Evolutionary conservation across 2,329 filamentous ascomycete genomes (phyloP).

Genomic region (Pestalotiopsis sp.): DNA sequence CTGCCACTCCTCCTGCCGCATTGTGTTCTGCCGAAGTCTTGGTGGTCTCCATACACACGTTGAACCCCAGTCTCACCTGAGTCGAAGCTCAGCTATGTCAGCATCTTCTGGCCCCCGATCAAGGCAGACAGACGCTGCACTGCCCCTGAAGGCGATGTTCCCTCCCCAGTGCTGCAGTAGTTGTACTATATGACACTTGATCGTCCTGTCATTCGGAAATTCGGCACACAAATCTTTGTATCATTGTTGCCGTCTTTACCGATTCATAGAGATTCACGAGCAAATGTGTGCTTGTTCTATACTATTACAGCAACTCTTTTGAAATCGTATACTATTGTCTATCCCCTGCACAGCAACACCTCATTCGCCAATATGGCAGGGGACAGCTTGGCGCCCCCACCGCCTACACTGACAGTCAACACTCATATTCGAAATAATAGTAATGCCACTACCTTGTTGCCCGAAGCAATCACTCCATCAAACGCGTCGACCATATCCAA

Average conservation of each 20-base stretch:
- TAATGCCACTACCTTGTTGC: slow-evolving; percentile 17
- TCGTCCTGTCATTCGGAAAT: slow-evolving; percentile 2
- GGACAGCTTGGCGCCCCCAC: slow-evolving; percentile 27
- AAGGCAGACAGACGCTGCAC: not conserved
- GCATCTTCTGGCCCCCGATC: not conserved
- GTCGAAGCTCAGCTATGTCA: not conserved
- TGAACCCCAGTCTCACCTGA: not conserved
- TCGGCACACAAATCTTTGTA: slow-evolving; percentile 1
- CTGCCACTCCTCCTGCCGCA: slow-evolving; percentile 3
- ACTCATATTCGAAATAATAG: slow-evolving; percentile 27
- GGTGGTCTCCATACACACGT: not conserved
- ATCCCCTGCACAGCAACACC: not conserved
- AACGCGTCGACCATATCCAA: slow-evolving; percentile 31
- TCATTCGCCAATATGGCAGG: slow-evolving; percentile 10
- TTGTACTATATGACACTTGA: slow-evolving; percentile 3
- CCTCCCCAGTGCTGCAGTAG: not conserved
- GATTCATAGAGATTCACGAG: not conserved
- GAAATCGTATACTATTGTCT: not conserved
- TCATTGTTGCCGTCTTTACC: slow-evolving; percentile 5
- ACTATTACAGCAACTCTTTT: not conserved
- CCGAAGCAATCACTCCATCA: slow-evolving; percentile 29
- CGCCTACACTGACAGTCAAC: slow-evolving; percentile 27
- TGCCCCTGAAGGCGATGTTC: not conserved
- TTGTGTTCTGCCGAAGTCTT: slow-evolving; percentile 7
- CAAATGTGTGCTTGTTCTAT: not conserved